Conservation (phyloP, 2,329 filamentous ascomycete genomes). For the Venturia effusa region DNA sequence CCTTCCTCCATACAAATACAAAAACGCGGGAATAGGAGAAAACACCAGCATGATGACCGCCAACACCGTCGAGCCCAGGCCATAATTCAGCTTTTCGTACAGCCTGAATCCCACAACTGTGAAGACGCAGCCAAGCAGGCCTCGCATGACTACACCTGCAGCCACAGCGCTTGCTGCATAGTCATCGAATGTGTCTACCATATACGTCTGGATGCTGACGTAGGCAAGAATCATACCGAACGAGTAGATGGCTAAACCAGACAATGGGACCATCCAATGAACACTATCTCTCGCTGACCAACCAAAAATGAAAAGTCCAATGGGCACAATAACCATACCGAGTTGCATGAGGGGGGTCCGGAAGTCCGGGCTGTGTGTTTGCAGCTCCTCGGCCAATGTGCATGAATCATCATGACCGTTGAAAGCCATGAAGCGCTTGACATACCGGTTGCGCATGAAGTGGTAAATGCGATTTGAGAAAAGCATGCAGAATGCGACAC, state of each 20-base stretch:
- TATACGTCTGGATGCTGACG: conserved; percentile 8
- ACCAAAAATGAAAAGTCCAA: conserved; percentile 46
- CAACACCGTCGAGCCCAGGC: conserved; percentile 30
- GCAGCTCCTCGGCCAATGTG: not conserved
- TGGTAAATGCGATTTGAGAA: conserved; percentile 41
- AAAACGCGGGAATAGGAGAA: conserved; percentile 38
- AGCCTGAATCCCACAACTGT: conserved; percentile 33
- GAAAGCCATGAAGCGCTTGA: conserved; percentile 18
- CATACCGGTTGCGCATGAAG: conserved; percentile 34
- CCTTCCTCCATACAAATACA: conserved; percentile 39
- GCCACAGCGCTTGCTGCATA: conserved; percentile 12
- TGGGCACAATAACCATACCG: conserved; percentile 40
- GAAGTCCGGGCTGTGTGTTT: conserved; percentile 42
- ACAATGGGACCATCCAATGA: conserved; percentile 45
- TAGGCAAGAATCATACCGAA: conserved; percentile 23
- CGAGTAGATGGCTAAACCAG: conserved; percentile 40
- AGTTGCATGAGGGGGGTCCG: conserved; percentile 49
- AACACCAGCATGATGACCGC: conserved; percentile 26
- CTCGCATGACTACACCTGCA: not conserved
- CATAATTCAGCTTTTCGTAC: conserved; percentile 28
- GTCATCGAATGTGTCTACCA: conserved; percentile 10
- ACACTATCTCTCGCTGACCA: conserved; percentile 40
- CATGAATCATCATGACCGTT: not conserved
- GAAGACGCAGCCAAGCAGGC: conserved; percentile 24
- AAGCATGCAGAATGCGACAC: conserved; percentile 31